Evolutionary conservation across 169 alveolate genomes (phyloP).

Genomic region (Miamiensis avidus): DNA sequence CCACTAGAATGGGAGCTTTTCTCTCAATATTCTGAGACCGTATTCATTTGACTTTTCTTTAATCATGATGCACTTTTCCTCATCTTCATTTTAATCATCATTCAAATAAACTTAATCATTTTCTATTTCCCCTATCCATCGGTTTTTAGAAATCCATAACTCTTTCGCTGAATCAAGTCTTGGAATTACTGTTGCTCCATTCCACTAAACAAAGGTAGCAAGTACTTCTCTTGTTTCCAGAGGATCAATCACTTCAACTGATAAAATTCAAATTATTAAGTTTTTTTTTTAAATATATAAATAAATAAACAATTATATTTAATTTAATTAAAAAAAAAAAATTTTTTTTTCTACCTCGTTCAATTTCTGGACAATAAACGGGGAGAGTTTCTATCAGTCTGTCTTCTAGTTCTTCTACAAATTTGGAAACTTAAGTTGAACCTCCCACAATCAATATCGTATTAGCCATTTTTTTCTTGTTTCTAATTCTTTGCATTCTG

Average conservation of each 20-base stretch:
- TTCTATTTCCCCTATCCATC: conserved; percentile 68
- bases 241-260: conserved; percentile 60
- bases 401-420: conserved; percentile 65
- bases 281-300: too few relatives aligned
- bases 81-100: conserved; percentile 16
- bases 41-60: conserved; percentile 55
- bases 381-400: conserved; percentile 60
- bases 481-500: conserved; percentile 58
- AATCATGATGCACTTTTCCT: conserved; percentile 35
- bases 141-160: conserved; percentile 63
- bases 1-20: conserved; percentile 55
- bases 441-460: conserved; percentile 66
- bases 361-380: conserved; percentile 58
- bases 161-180: conserved; percentile 64
- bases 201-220: conserved; percentile 59
- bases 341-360: conserved; percentile 27
- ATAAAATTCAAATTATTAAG: too few relatives aligned
- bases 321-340: too few relatives aligned
- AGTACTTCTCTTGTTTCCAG: conserved; percentile 46
- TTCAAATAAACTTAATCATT: conserved; percentile 35
- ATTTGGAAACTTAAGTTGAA: conserved; percentile 48
- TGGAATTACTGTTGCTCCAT: conserved; percentile 73
- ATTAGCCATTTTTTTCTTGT: conserved; percentile 68
- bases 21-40: conserved; percentile 57
- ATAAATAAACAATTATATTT: too few relatives aligned